Evolutionary conservation across 345 rosid genomes (phyloP).

Genomic region (Arabis alpina): DNA sequence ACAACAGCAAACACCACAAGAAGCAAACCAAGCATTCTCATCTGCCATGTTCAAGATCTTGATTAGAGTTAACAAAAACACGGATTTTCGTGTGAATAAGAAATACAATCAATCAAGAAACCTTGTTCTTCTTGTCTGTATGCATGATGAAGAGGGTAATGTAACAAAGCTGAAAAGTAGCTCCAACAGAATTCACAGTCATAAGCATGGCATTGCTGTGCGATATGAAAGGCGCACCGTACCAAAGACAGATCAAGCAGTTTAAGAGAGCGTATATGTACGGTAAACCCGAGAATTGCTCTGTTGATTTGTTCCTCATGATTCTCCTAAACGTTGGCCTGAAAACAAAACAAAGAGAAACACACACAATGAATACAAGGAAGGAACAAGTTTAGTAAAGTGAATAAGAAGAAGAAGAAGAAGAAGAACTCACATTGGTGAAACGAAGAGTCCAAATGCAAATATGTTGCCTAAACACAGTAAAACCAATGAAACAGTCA

Average conservation of each 20-base stretch:
- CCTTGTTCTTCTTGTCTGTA: constrained; percentile 69
- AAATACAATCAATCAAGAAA: constrained; percentile 32
- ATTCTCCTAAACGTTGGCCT: constrained; percentile 92
- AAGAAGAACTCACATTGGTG: constrained; percentile 70
- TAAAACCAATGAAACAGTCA: constrained; percentile 22
- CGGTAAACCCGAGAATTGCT: constrained; percentile 87
- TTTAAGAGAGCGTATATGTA: constrained; percentile 80
- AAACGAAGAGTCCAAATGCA: constrained; percentile 80
- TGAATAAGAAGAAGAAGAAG: neutral
- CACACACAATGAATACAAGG: neutral
- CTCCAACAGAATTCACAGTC: constrained; percentile 79
- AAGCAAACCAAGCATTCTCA: constrained; percentile 64
- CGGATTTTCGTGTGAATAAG: neutral
- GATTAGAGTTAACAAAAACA: neutral
- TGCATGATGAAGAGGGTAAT: constrained; percentile 57
- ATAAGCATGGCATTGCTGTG: constrained; percentile 56
- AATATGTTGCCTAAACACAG: constrained; percentile 77
- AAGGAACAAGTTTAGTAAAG: constrained; percentile 7
- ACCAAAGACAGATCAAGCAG: constrained; percentile 86
- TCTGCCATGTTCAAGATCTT: constrained; percentile 46
- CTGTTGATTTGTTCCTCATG: constrained; percentile 72
- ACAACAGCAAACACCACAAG: constrained; percentile 53
- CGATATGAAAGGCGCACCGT: constrained; percentile 76
- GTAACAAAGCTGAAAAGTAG: constrained; percentile 72
- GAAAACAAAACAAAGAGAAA: constrained; percentile 31